These are phyloP conservation scores for Ophiostoma fasciatum DNA, from an alignment of 2,329 filamentous ascomycete genomes.

Conservation along the genomic window DNA sequence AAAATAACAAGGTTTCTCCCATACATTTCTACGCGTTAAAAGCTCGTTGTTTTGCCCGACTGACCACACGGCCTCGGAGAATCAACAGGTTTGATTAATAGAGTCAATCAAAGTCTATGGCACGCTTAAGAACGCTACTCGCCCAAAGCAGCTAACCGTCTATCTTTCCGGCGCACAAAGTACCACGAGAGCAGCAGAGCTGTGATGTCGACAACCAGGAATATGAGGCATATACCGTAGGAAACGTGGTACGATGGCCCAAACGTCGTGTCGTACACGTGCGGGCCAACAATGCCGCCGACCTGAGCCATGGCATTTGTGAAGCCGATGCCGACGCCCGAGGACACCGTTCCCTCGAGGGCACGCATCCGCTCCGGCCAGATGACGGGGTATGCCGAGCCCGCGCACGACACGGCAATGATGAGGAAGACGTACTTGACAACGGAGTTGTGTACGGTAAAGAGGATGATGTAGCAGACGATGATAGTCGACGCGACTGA, in stretches of 20 bases:
- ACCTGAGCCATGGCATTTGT: slow-evolving; percentile 29
- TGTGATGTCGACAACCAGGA: slow-evolving; percentile 13
- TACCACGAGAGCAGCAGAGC: slow-evolving; percentile 14
- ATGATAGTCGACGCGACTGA: slow-evolving; percentile 22
- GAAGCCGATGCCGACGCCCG: slow-evolving; percentile 25
- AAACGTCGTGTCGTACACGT: slow-evolving; percentile 25
- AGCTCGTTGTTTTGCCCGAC: too few species aligned
- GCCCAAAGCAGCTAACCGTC: too few species aligned
- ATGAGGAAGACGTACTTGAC: slow-evolving; percentile 23
- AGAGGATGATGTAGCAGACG: slow-evolving; percentile 24
- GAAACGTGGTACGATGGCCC: slow-evolving; percentile 23
- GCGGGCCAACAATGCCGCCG: slow-evolving; percentile 24
- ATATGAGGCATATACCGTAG: slow-evolving; percentile 20
- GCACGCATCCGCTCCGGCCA: slow-evolving; percentile 28
- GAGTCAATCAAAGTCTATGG: too few species aligned
- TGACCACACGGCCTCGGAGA: too few species aligned
- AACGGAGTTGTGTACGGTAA: slow-evolving; percentile 19
- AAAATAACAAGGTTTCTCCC: too few species aligned
- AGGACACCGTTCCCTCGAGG: slow-evolving; percentile 23
- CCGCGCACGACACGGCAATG: slow-evolving; percentile 21
- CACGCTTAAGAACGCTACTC: too few species aligned
- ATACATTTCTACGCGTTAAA: too few species aligned
- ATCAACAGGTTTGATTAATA: too few species aligned
- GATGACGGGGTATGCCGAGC: slow-evolving; percentile 27
- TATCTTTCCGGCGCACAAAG: slow-evolving; percentile 12